Conservation (phyloP, 2,329 filamentous ascomycete species). For the Claviceps arundinis region DNA sequence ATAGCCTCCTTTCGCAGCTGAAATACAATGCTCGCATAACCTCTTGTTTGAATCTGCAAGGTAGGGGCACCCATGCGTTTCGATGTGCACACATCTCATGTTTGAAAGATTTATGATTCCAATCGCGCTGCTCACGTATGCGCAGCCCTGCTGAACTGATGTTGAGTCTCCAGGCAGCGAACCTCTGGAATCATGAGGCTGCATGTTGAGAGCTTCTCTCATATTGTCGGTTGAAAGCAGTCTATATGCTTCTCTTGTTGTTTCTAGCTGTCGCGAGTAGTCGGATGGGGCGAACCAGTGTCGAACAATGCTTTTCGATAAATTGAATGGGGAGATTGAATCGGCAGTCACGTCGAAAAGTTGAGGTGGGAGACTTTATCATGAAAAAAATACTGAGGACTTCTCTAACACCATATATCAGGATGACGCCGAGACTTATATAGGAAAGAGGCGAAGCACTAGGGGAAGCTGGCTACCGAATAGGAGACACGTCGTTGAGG, state of each 20-base stretch:
- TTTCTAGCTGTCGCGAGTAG: neutral
- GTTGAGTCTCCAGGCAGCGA: neutral
- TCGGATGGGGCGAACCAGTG: neutral
- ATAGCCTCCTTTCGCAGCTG: slow-evolving; percentile 12
- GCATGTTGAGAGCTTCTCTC: slow-evolving; percentile 1
- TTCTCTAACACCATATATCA: neutral
- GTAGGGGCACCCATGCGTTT: slow-evolving; percentile 15
- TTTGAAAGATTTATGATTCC: slow-evolving; percentile 12
- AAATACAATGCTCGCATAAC: slow-evolving; percentile 14
- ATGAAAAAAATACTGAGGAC: neutral
- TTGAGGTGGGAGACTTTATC: neutral
- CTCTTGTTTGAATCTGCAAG: slow-evolving; percentile 15
- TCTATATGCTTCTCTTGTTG: neutral
- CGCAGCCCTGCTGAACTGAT: neutral
- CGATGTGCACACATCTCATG: slow-evolving; percentile 16
- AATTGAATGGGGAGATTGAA: neutral
- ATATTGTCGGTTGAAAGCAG: neutral
- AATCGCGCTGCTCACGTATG: neutral
- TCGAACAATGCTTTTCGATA: neutral
- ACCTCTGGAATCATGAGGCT: neutral
- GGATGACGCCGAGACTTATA: neutral
- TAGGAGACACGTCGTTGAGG: neutral
- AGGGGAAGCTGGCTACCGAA: neutral
- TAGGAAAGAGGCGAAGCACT: neutral
- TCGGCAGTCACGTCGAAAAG: neutral